phyloP scores from a whole-genome alignment of 176 grass and related monocot genomes.

The Areca catechu region DNA sequence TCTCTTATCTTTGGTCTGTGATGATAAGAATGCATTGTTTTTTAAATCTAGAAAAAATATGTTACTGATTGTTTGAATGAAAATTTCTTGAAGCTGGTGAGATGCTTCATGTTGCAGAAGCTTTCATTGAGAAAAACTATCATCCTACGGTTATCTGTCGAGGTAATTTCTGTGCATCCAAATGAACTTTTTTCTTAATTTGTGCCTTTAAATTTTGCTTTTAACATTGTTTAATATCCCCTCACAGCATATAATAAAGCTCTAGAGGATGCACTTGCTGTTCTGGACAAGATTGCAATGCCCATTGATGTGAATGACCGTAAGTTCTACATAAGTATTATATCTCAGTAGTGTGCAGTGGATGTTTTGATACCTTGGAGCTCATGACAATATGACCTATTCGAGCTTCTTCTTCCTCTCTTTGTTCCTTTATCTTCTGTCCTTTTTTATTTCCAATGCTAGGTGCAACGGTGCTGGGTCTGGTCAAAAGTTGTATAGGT shows the following conservation, averaged over 20 bases:
- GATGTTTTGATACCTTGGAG: too few species aligned
- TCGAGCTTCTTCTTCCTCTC: background rate
- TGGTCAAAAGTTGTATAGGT: slow-evolving; percentile 93
- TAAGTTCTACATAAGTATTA: slow-evolving; percentile 40
- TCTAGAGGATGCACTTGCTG: slow-evolving; percentile 73
- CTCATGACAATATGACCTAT: too few species aligned
- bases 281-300: slow-evolving; percentile 94
- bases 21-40: too few species aligned
- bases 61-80: too few species aligned
- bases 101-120: slow-evolving; percentile 92
- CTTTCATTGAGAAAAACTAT: slow-evolving; percentile 86
- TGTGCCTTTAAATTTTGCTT: slow-evolving; percentile 14
- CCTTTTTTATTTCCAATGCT: background rate
- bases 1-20: too few species aligned
- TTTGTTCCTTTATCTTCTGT: background rate
- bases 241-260: slow-evolving; percentile 69
- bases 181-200: slow-evolving; percentile 16
- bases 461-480: slow-evolving; percentile 52
- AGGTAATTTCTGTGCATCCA: slow-evolving; percentile 30
- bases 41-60: too few species aligned
- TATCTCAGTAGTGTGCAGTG: too few species aligned
- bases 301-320: slow-evolving; percentile 76
- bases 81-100: slow-evolving; percentile 66
- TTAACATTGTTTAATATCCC: slow-evolving; percentile 5
- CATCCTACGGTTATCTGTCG: slow-evolving; percentile 96